Base-by-base conservation (phyloP, 345 rosid genomes). In the Arabis alpina region DNA sequence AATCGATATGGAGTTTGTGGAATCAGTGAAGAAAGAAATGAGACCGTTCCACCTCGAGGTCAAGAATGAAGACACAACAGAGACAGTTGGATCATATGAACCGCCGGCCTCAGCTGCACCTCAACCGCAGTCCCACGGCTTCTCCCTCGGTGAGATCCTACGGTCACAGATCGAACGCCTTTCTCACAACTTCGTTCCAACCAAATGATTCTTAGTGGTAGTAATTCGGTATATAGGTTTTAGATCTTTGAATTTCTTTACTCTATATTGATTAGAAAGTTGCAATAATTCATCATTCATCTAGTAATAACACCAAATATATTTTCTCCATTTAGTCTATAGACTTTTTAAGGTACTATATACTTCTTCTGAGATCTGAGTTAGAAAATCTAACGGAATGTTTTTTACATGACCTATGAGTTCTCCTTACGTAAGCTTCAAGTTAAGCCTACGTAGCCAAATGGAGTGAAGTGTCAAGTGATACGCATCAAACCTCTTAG, bases 401-500 rank as follows among this genome's bases (percentile, higher is more conserved):
- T 25, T 57, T n/a, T 42, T 52, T 41, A 51, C 14, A 28, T 42
- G 44, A 43, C 54, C 54, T 57, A 51, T 8, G 60, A 57, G 8
- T 12, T 36, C 11, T 45, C 8, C 28, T 59, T 83, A 89, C 56
- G 39, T 61, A 11, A 81, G 74, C 80, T 50, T 80, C 68, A 78
- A 8, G 76, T 93, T 89, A 68, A 91, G 61, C 78, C 98, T 83
- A 66, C 98, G 79, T 59, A 93, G 85, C 97, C 98, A 93, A 28
- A 93, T 77, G 8, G 98, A 93, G 71, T 93, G 98, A 66, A 93
- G 68, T 4, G 80, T 85, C 92, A 89, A 82, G 48, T 93, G 98
- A 73, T 87, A 91, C 54, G 81, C 85, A 64, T 93, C 97, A 32
- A 80, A 85, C 59, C 88, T 86, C 77, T 86, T 70, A 5, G 96